Conservation (phyloP, 2,329 filamentous ascomycete genomes). For the Westerdykella ornata region DNA sequence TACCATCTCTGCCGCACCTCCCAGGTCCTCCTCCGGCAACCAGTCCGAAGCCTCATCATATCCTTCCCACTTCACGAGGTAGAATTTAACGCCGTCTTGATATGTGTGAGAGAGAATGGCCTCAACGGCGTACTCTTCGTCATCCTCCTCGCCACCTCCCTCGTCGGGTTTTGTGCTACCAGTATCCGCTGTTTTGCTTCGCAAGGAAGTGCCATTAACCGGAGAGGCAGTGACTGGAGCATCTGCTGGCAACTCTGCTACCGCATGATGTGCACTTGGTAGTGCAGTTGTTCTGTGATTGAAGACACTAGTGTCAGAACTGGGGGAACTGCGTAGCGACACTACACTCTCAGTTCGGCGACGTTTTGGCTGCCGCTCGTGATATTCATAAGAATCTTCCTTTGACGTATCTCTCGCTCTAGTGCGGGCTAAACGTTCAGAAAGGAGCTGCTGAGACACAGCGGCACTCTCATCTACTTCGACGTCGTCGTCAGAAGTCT, state of each 20-base stretch:
- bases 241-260: too few species aligned
- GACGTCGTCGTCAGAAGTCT: conserved; percentile 2
- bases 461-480: neutral
- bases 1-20: conserved; percentile 22
- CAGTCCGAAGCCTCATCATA: conserved; percentile 29
- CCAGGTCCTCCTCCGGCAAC: conserved; percentile 23
- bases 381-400: neutral
- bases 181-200: neutral
- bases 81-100: conserved; percentile 17
- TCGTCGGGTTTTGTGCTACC: neutral
- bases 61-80: conserved; percentile 33
- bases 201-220: neutral
- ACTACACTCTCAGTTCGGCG: neutral
- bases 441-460: conserved; percentile 4
- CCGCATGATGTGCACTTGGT: neutral
- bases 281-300: neutral
- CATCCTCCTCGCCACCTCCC: neutral
- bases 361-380: neutral
- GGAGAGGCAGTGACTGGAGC: neutral
- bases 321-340: neutral
- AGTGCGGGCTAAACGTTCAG: conserved; percentile 1
- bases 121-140: conserved; percentile 27
- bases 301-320: neutral
- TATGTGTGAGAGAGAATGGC: conserved; percentile 22
- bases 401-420: neutral